Percentiles rank a stretch among this genome's conserved stretches.
phyloP scores from a whole-genome alignment of 1,284 basidiomycete genomes.

The Ustilago vetiveriae region DNA sequence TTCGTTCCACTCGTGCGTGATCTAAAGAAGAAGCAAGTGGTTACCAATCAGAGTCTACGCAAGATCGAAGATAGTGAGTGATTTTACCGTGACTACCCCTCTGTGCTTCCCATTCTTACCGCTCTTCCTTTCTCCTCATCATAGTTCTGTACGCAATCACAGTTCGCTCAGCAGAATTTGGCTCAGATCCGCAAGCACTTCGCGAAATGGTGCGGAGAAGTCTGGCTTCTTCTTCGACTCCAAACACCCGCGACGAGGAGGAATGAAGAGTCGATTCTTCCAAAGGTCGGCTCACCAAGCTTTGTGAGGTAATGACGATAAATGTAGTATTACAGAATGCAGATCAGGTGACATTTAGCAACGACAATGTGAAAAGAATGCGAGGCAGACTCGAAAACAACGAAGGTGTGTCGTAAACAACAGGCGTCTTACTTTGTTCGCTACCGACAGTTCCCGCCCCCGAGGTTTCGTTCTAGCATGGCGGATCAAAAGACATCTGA shows the following conservation, averaged over 20 bases:
- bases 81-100: too few relatives aligned
- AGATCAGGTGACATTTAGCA: constrained; percentile 7
- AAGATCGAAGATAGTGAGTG: constrained; percentile 94
- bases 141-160: constrained; percentile 57
- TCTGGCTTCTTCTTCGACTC: constrained; percentile 24
- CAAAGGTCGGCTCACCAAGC: too few relatives aligned
- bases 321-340: constrained; percentile 19
- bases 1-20: constrained; percentile 77
- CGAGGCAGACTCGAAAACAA: neutral
- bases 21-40: constrained; percentile 84
- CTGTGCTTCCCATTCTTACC: too few relatives aligned
- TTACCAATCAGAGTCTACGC: constrained; percentile 83
- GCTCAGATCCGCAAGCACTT: constrained; percentile 45
- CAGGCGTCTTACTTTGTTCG: too few relatives aligned
- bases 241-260: constrained; percentile 7
- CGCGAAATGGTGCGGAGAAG: constrained; percentile 51
- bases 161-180: constrained; percentile 51
- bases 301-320: too few relatives aligned
- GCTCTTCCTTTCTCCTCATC: too few relatives aligned
- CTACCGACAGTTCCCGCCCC: too few relatives aligned
- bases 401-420: too few relatives aligned
- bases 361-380: constrained; percentile 2
- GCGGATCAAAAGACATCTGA: constrained; percentile 33
- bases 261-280: too few relatives aligned
- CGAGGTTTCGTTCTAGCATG: too few relatives aligned